phyloP scores from a whole-genome alignment of 495 filamentous ascomycete genomes.

The Penicillium crystallinum region DNA sequence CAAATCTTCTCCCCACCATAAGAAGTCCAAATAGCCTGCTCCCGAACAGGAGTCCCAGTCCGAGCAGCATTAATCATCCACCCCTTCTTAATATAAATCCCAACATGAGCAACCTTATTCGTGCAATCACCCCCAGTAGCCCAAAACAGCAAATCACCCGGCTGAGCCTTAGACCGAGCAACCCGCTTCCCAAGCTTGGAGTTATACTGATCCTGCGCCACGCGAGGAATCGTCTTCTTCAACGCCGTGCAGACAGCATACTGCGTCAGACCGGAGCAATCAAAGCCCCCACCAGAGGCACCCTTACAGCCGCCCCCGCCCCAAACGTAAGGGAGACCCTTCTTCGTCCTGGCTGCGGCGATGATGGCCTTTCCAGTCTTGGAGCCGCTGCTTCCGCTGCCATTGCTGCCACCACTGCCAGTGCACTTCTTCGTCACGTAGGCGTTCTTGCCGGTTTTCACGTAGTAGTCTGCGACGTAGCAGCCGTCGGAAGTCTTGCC shows the following conservation, averaged over 20 bases:
- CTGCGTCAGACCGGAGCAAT: conserved; percentile 18
- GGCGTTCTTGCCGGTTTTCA: conserved; percentile 12
- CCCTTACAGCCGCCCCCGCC: conserved; percentile 13
- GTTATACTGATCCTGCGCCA: conserved; percentile 14
- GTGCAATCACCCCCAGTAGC: conserved; percentile 13
- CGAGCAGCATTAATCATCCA: conserved; percentile 18
- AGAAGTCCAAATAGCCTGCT: conserved; percentile 19
- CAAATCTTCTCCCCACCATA: conserved; percentile 18
- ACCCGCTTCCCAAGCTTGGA: conserved; percentile 10
- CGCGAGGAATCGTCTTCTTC: conserved; percentile 14
- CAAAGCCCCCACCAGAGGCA: conserved; percentile 11
- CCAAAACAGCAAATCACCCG: conserved; percentile 19
- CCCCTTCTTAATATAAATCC: conserved; percentile 13
- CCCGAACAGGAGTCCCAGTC: conserved; percentile 15
- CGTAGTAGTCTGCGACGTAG: conserved; percentile 18
- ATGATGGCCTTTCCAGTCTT: conserved; percentile 8
- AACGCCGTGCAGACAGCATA: conserved; percentile 14
- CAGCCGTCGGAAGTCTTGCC: conserved; percentile 17
- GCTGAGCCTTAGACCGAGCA: conserved; percentile 9
- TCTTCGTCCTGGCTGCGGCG: conserved; percentile 11
- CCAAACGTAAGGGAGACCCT: conserved; percentile 17
- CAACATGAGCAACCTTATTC: conserved; percentile 11
- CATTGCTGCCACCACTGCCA: neutral
- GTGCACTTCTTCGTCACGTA: conserved; percentile 11
- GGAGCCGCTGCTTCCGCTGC: conserved; percentile 1